Conservation (phyloP, 169 alveolate genomes). For the Amoebophrya sp. region DNA sequence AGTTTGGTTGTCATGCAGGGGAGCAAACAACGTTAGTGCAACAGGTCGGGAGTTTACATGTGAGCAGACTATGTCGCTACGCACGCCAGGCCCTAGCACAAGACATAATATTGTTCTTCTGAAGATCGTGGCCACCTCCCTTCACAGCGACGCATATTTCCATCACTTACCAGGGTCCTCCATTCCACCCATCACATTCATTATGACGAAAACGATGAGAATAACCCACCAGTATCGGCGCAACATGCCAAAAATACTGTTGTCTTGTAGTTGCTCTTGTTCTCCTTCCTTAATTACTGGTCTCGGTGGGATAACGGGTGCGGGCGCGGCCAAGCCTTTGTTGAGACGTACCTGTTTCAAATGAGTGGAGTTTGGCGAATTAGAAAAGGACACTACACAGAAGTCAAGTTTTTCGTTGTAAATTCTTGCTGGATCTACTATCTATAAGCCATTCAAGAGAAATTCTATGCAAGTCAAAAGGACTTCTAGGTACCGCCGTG, state of each 20-base stretch:
- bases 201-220: background rate
- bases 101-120: too few species aligned
- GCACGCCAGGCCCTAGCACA: too few species aligned
- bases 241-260: background rate
- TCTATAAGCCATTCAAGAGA: too few species aligned
- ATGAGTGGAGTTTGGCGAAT: background rate
- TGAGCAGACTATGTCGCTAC: too few species aligned
- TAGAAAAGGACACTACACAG: background rate
- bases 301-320: background rate
- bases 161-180: background rate
- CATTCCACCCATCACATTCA: background rate
- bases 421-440: too few species aligned
- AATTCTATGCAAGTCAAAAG: too few species aligned
- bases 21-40: too few species aligned
- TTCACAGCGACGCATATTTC: too few species aligned
- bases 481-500: background rate
- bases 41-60: too few species aligned
- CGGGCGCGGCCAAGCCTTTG: background rate
- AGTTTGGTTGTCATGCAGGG: too few species aligned
- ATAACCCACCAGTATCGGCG: background rate
- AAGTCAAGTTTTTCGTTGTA: background rate
- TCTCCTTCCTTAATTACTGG: background rate
- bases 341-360: background rate
- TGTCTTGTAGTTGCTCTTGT: background rate
- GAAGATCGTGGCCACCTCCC: too few species aligned